Base-by-base conservation (phyloP, 345 rosid species). In the Crucihimalaya himalaica region DNA sequence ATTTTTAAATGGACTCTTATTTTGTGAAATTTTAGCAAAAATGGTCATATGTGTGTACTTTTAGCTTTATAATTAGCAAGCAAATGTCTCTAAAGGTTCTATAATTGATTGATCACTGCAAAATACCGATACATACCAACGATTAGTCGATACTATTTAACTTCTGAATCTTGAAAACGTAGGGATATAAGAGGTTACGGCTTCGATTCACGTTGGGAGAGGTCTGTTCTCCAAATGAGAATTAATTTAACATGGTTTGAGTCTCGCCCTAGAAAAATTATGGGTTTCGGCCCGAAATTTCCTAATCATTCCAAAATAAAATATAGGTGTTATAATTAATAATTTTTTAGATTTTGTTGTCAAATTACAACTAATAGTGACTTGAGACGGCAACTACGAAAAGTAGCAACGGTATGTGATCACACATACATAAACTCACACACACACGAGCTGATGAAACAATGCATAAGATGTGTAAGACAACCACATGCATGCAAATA, bases 401-500 rank as follows among this genome's bases (percentile, higher is more conserved):
- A 70, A 40, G 66, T 63, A 37, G 62, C 48, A 64, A 71, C 21
- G 46, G 55, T 18, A 56, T 56, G 80, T 77, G 76, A 68, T 58
- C 80, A 71, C 72, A 64, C 60, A 65, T 53, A 62, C 43, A 57
- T n/a, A 55, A n/a, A 39, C 57, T 51, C 32, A 14, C 62, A 51
- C 16, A 66, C 66, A 66, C 78, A 45, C 1, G 46, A 65, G 48
- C 67, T 60, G 56, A 60, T 51, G 55, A 40, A 60, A 52, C 34
- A 57, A 32, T 57, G 67, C 71, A 57, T 32, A 62, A 57, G 42
- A 57, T 71, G 76, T 71, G 76, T 70, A 77, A 77, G 72, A 57
- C 10, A 54, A 46, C 68, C 76, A 71, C 80, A 77, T 77, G 80
- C 76, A 65, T 71, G 72, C 76, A 57, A 57, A 47, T 63, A 64